phyloP scores from a whole-genome alignment of 768 basidiomycete species.

The Grammothele lineata region DNA sequence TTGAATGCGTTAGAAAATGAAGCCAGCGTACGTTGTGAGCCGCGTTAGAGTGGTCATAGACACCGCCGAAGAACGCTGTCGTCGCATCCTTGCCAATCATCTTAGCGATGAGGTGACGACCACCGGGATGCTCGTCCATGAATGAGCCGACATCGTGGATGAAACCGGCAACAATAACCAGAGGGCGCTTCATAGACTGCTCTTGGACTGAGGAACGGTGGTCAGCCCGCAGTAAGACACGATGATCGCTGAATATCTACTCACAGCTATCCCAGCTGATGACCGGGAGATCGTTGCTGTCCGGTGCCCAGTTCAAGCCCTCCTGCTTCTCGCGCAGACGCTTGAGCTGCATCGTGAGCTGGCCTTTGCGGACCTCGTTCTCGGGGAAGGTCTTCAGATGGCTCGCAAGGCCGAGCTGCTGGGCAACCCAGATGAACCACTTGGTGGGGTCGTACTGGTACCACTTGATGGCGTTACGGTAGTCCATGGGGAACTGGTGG shows the following conservation, averaged over 20 bases:
- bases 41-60: conserved; percentile 86
- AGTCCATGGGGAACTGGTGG: conserved; percentile 97
- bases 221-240: too few species aligned
- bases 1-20: not conserved
- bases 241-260: conserved; percentile 20
- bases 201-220: conserved; percentile 57
- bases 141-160: conserved; percentile 87
- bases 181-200: conserved; percentile 72
- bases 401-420: conserved; percentile 51
- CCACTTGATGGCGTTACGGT: conserved; percentile 93
- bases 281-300: conserved; percentile 71
- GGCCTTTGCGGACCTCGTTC: conserved; percentile 78
- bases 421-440: conserved; percentile 76
- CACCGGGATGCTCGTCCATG: conserved; percentile 90
- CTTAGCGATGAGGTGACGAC: conserved; percentile 77
- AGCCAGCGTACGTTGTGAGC: conserved; percentile 66
- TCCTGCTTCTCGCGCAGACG: conserved; percentile 78
- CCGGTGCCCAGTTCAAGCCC: conserved; percentile 72
- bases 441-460: conserved; percentile 92
- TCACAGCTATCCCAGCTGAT: conserved; percentile 84
- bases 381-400: conserved; percentile 69
- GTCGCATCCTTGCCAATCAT: conserved; percentile 90
- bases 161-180: conserved; percentile 86
- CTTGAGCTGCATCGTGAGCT: conserved; percentile 93
- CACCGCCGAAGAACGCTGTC: conserved; percentile 91